Evolutionary conservation across 202 grass and related monocot species (phyloP).

Genomic region (Elaeis oleifera): DNA sequence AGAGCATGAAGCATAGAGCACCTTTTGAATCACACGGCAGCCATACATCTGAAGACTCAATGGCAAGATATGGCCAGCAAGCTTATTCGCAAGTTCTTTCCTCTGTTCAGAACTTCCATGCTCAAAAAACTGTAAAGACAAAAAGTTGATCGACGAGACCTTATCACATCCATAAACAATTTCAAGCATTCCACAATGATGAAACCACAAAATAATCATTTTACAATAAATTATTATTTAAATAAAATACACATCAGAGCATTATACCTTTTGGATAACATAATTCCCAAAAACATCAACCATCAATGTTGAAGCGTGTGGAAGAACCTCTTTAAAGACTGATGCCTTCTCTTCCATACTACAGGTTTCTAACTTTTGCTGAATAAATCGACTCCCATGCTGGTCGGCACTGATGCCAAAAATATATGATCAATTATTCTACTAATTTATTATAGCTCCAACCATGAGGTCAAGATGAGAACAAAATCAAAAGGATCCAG

Average conservation of each 20-base stretch:
- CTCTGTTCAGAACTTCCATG: conserved; percentile 76
- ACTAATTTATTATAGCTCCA: too few relatives aligned
- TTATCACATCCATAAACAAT: too few relatives aligned
- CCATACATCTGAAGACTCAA: conserved; percentile 99
- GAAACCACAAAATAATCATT: too few relatives aligned
- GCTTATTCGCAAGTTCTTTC: conserved; percentile 78
- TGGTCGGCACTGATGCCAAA: conserved; percentile 70
- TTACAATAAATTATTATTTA: too few relatives aligned
- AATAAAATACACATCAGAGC: too few relatives aligned
- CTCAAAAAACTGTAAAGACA: conserved; percentile 80
- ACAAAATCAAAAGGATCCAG: not conserved
- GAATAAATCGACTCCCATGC: conserved; percentile 98
- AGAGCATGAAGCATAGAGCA: conserved; percentile 10
- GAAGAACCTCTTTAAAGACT: conserved; percentile 84
- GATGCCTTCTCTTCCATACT: conserved; percentile 79
- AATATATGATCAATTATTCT: too few relatives aligned
- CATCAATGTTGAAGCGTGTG: conserved; percentile 80
- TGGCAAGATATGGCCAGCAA: conserved; percentile 75
- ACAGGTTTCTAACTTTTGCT: conserved; percentile 91
- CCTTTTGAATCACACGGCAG: conserved; percentile 97
- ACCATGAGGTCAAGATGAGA: not conserved
- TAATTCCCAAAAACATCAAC: conserved; percentile 96
- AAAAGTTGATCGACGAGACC: not conserved
- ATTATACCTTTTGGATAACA: conserved; percentile 93
- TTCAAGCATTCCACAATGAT: too few relatives aligned